A percentile compares a stretch with the other conserved stretches of the same genome.
Conservation (phyloP, 306 rosid species). For the Trifolium subterraneum region DNA sequence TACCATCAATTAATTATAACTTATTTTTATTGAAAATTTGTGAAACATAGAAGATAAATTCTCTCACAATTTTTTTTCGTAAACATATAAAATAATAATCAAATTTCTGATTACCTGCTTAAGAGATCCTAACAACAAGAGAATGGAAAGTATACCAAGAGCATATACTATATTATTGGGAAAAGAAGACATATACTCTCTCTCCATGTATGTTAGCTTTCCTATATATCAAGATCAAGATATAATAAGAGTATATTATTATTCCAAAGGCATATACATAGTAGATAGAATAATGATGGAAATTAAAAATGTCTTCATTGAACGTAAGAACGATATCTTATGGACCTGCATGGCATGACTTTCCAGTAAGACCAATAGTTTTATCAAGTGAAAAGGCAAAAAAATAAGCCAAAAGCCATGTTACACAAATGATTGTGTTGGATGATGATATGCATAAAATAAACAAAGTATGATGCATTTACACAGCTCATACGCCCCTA, state of each 20-base stretch:
- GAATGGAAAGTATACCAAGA: neutral
- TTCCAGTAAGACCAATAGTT: conserved; percentile 14
- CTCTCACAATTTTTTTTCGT: too few relatives aligned
- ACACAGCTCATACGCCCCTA: neutral
- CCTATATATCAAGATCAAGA: too few relatives aligned
- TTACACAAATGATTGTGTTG: conserved; percentile 23
- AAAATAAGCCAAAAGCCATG: conserved; percentile 27
- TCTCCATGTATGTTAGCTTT: too few relatives aligned
- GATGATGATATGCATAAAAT: neutral
- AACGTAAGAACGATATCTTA: neutral
- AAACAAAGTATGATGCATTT: neutral
- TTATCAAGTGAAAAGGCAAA: neutral
- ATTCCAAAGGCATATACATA: neutral
- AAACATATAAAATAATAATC: too few relatives aligned
- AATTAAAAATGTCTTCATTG: neutral
- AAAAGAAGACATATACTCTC: too few relatives aligned
- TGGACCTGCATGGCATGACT: conserved; percentile 30
- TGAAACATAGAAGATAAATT: too few relatives aligned
- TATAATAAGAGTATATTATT: neutral
- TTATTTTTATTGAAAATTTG: too few relatives aligned
- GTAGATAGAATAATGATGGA: neutral
- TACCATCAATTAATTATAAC: too few relatives aligned
- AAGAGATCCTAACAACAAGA: too few relatives aligned
- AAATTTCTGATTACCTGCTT: too few relatives aligned
- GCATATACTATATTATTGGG: too few relatives aligned